Evolutionary conservation across 1,284 basidiomycete species (phyloP).

Genomic region (Ustilago crameri): DNA sequence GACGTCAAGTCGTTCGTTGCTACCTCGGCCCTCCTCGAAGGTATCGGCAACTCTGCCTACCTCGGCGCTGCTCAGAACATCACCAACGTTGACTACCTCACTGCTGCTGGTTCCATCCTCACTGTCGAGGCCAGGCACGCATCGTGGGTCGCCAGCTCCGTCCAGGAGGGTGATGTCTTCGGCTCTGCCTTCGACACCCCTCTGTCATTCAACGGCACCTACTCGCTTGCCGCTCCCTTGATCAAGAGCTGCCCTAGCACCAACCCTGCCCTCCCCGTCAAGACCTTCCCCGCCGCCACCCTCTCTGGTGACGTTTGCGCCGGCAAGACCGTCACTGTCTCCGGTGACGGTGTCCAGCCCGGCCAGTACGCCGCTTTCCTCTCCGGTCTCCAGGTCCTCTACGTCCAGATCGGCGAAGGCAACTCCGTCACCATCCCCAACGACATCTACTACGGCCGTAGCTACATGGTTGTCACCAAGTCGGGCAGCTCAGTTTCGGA

Average conservation of each 20-base stretch:
- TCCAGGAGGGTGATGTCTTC: constrained; percentile 51
- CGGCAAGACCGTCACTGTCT: constrained; percentile 65
- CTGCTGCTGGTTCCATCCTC: constrained; percentile 57
- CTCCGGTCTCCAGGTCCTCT: constrained; percentile 67
- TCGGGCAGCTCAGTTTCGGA: constrained; percentile 68
- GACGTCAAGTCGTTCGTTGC: constrained; percentile 71
- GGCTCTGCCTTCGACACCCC: constrained; percentile 71
- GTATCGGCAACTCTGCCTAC: constrained; percentile 73
- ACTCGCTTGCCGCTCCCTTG: constrained; percentile 69
- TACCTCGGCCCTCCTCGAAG: constrained; percentile 74
- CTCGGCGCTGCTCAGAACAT: constrained; percentile 73
- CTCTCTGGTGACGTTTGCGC: constrained; percentile 55
- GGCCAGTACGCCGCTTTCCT: constrained; percentile 70
- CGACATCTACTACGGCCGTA: constrained; percentile 68
- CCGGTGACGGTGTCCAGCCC: constrained; percentile 61
- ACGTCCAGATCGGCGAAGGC: constrained; percentile 53
- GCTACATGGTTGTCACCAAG: constrained; percentile 69
- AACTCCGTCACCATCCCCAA: constrained; percentile 68
- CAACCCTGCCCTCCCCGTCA: constrained; percentile 71
- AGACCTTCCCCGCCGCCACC: constrained; percentile 69
- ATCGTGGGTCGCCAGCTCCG: constrained; percentile 51
- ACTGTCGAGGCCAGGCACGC: constrained; percentile 57
- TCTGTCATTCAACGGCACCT: constrained; percentile 68
- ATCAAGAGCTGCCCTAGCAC: constrained; percentile 72
- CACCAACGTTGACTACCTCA: constrained; percentile 52